A percentile compares a stretch with the other conserved stretches of the same genome.
These are phyloP conservation scores for Penstemon newberryi DNA, from an alignment of 257 asterid genomes.

Conservation along the genomic window DNA sequence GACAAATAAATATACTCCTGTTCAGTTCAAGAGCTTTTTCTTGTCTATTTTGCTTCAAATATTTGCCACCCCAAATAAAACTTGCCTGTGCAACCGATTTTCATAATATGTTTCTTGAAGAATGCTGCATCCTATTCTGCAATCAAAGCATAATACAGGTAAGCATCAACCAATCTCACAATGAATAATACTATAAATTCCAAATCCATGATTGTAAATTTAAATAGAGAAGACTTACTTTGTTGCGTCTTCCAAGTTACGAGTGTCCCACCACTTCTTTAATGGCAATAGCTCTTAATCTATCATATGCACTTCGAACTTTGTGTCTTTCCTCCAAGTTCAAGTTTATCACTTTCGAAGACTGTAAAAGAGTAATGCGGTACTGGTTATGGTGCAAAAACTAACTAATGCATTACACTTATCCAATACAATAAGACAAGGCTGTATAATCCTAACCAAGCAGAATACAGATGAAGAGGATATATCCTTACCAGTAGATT, in stretches of 20 bases:
- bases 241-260: conserved; percentile 23
- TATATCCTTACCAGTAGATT: conserved; percentile 48
- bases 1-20: no score
- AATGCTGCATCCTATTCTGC: background rate
- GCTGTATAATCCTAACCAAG: background rate
- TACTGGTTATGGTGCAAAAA: background rate
- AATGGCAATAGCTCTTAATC: conserved; percentile 36
- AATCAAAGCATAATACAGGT: background rate
- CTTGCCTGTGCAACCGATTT: background rate
- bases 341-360: conserved; percentile 42
- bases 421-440: background rate
- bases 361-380: conserved; percentile 43
- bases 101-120: background rate
- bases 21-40: background rate
- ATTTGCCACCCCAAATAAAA: background rate
- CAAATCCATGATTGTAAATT: background rate
- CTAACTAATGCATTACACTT: background rate
- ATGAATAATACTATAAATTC: background rate
- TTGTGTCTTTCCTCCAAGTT: conserved; percentile 61
- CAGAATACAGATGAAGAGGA: conserved; percentile 2
- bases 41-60: background rate
- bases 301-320: conserved; percentile 47
- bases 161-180: background rate
- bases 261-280: conserved; percentile 22
- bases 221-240: conserved; percentile 6